Conservation (phyloP, 192 early-diverging fungal species). For the Coemansia sp. region DNA sequence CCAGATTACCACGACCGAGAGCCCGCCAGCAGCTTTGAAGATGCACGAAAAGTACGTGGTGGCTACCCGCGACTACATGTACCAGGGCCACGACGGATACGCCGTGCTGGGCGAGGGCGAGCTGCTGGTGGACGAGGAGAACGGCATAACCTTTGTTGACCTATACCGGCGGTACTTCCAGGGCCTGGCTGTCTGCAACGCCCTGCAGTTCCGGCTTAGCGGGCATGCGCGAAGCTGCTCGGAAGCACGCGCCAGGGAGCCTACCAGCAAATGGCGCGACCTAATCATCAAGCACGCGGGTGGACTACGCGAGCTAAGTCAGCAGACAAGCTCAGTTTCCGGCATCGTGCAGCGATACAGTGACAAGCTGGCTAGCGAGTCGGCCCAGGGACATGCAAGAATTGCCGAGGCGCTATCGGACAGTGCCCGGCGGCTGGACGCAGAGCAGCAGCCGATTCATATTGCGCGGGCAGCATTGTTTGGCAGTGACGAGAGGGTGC, state of each 20-base stretch:
- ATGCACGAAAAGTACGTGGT: conserved; percentile 53
- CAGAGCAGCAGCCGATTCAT: conserved; percentile 27
- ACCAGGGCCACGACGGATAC: conserved; percentile 63
- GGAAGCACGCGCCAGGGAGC: conserved; percentile 9
- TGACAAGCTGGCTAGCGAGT: conserved; percentile 14
- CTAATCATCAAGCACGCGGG: conserved; percentile 44
- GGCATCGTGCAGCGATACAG: conserved; percentile 24
- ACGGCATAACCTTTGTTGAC: conserved; percentile 58
- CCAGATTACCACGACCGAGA: conserved; percentile 42
- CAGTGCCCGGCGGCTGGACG: conserved; percentile 25
- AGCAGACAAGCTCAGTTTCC: conserved; percentile 19
- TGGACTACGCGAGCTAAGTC: conserved; percentile 19
- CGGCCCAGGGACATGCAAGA: conserved; percentile 13
- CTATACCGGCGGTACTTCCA: conserved; percentile 58
- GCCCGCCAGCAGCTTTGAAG: conserved; percentile 48
- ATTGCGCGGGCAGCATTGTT: conserved; percentile 41
- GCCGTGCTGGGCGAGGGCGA: conserved; percentile 46
- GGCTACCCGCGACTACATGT: conserved; percentile 63
- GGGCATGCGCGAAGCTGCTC: conserved; percentile 31
- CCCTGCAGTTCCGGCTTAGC: conserved; percentile 42
- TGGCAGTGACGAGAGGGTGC: not conserved
- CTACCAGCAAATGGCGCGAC: conserved; percentile 17
- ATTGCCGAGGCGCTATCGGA: conserved; percentile 24
- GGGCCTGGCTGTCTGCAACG: conserved; percentile 61
- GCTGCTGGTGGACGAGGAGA: conserved; percentile 61